Evolutionary conservation across 1,284 basidiomycete genomes (phyloP).

Genomic region (Tremellales sp.): DNA sequence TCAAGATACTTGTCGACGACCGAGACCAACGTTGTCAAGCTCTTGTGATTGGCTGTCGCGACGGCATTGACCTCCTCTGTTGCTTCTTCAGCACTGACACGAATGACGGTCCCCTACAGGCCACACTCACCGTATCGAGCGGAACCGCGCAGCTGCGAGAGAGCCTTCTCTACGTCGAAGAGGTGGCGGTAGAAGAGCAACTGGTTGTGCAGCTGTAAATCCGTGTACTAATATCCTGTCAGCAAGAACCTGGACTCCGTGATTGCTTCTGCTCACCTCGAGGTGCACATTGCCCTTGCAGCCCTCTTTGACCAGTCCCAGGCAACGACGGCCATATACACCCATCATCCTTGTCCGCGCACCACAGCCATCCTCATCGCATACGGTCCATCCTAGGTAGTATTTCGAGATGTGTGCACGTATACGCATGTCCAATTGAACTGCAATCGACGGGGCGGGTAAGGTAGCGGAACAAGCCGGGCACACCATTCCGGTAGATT

Average conservation of each 20-base stretch:
- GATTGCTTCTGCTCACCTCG: conserved; percentile 58
- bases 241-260: conserved; percentile 1
- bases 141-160: conserved; percentile 54
- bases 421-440: conserved; percentile 83
- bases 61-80: conserved; percentile 60
- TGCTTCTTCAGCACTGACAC: no score
- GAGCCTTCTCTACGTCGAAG: conserved; percentile 68
- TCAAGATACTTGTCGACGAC: conserved; percentile 74
- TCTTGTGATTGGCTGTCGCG: conserved; percentile 52
- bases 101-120: no score
- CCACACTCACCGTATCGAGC: conserved; percentile 56
- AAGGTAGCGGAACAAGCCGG: conserved; percentile 59
- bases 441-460: conserved; percentile 60
- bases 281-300: conserved; percentile 68
- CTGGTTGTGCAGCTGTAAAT: conserved; percentile 78
- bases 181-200: conserved; percentile 73
- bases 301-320: conserved; percentile 53
- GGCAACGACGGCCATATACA: conserved; percentile 80
- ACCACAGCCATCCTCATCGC: conserved; percentile 80
- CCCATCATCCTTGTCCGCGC: conserved; percentile 80
- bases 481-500: conserved; percentile 55
- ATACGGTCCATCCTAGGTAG: conserved; percentile 85
- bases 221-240: conserved; percentile 68
- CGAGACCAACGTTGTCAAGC: conserved; percentile 56
- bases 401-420: conserved; percentile 71